Base-by-base conservation (phyloP, 352 stramenopile genomes). In the Phytopythium cucurbitacearum region DNA sequence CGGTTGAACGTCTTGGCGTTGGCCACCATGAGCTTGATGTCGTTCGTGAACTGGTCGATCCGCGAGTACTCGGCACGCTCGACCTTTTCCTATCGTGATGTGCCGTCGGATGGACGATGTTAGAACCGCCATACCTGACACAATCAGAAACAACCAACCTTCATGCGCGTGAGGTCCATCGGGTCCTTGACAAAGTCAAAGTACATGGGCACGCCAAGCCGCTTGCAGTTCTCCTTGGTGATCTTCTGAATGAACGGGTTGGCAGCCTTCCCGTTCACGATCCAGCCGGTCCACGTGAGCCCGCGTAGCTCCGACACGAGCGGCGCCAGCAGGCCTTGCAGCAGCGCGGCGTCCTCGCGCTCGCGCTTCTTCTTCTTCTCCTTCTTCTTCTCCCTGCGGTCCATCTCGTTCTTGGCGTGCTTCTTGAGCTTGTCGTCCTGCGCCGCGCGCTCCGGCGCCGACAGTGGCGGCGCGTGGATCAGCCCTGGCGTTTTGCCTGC, bases 1-100 rank as follows among this genome's bases (percentile, higher is more conserved):
- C 81, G 77, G 53, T 94, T 94, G 58, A 91, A 94, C 33, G 81
- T 91, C 63, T 91, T 90, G 46, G 84, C 84, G 53, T 94, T 94
- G 11, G 60, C 63, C 21, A 89, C 84, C 66, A 94, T 76, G 51
- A 91, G 75, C 65, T 88, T 86, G 48, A 94, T 71, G 60, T 94
- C 84, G 16, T 47, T 57, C 34, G 76, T 76, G 53, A 94, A 86
- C 69, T 92, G 81, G 12, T 91, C 77, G 47, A 94, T 80, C 51
- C 80, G 76, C 8, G 67, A 62, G 57, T 94, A 94, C 60, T 91
- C 80, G 37, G 75, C 73, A 7, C 67, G 78, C 42, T 90, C 79
- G 36, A 89, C 75, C 57, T 91, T 89, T 43, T 91, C 78, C 65
- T 71, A 40, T 15, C 15, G 0, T 8, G 4, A 5, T 8, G 5